These are phyloP conservation scores for Corinectria fuckeliana DNA, from an alignment of 2,329 filamentous ascomycete species.

Conservation along the genomic window DNA sequence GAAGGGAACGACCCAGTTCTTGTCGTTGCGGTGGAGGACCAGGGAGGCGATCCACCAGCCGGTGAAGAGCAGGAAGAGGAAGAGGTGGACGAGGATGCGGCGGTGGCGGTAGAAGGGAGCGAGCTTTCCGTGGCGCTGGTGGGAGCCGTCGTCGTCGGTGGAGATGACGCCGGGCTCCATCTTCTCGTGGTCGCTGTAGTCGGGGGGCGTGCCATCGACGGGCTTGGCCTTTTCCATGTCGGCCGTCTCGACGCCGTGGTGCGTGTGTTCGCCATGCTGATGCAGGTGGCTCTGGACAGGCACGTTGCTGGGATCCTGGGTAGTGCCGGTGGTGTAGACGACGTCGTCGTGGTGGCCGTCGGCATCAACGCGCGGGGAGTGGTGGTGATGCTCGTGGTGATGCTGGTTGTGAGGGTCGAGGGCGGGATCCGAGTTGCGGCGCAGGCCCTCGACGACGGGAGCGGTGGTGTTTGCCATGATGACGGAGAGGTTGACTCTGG, in stretches of 20 bases:
- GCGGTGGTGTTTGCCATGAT: constrained; percentile 30
- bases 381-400: constrained; percentile 51
- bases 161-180: constrained; percentile 41
- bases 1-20: constrained; percentile 85
- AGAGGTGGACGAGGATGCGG: constrained; percentile 54
- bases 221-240: constrained; percentile 8
- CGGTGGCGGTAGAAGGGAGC: constrained; percentile 52
- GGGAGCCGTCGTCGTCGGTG: constrained; percentile 32
- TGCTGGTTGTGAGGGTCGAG: constrained; percentile 50
- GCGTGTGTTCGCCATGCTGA: constrained; percentile 21
- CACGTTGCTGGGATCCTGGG: constrained; percentile 44
- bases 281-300: constrained; percentile 44
- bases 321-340: constrained; percentile 54
- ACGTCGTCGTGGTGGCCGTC: constrained; percentile 49
- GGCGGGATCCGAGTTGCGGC: constrained; percentile 34
- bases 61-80: constrained; percentile 53
- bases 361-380: constrained; percentile 45
- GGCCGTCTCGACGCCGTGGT: constrained; percentile 19
- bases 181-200: constrained; percentile 52
- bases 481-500: not conserved
- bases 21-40: constrained; percentile 72
- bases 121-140: constrained; percentile 28
- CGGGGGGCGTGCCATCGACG: constrained; percentile 39
- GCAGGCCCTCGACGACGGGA: constrained; percentile 6
- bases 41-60: constrained; percentile 81